Evolutionary conservation across 441 rosid species (phyloP).

Genomic region (Omphalea diandra): DNA sequence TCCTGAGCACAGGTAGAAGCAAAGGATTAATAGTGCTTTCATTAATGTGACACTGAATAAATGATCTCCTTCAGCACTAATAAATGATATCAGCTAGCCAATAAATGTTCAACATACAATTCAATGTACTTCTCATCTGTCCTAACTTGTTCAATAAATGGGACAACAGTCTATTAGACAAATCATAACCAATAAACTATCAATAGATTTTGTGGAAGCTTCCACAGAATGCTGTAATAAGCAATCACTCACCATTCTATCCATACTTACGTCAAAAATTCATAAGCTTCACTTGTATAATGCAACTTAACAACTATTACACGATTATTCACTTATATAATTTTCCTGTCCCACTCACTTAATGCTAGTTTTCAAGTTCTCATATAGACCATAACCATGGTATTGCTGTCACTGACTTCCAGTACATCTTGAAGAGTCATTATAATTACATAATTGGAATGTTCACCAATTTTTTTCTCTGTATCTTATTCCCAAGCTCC

Average conservation of each 20-base stretch:
- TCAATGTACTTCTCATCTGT: neutral
- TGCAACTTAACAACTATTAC: neutral
- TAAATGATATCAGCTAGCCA: neutral
- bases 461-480: neutral
- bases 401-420: too few species aligned
- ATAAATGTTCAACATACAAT: neutral
- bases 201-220: neutral
- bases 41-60: neutral
- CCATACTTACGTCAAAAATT: neutral
- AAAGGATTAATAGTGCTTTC: conserved; percentile 5
- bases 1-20: conserved; percentile 46
- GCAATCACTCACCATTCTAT: neutral
- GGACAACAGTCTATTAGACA: neutral
- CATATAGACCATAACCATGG: neutral
- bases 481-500: neutral
- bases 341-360: neutral
- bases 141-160: neutral
- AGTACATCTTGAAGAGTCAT: too few species aligned
- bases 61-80: neutral
- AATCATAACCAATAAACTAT: neutral
- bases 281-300: neutral
- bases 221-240: neutral
- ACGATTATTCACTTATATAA: neutral
- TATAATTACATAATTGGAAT: neutral
- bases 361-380: neutral